Conservation (phyloP, 164 flowering plant species). For the Vitis amurensis region DNA sequence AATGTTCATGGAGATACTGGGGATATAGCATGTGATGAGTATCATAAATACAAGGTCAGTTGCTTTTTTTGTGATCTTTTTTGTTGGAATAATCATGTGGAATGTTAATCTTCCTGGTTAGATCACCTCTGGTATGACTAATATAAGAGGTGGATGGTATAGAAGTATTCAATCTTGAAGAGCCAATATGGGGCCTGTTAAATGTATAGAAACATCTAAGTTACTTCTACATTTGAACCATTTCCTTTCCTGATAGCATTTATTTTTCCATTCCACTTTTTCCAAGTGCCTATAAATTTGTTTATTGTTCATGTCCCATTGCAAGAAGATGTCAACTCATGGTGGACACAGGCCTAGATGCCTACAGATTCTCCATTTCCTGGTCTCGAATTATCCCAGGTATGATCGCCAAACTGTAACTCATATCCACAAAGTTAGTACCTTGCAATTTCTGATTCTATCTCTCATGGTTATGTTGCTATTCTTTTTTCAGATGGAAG, state of each 20-base stretch:
- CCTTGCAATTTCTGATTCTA: not conserved
- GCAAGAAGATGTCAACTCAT: constrained; percentile 64
- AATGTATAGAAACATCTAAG: too few relatives aligned
- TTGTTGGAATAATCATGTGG: too few relatives aligned
- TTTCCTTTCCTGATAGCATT: too few relatives aligned
- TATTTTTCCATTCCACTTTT: too few relatives aligned
- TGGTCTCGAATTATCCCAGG: constrained; percentile 68
- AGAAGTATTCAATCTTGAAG: too few relatives aligned
- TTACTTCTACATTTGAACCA: too few relatives aligned
- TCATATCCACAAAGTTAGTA: not conserved
- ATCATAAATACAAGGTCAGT: constrained; percentile 68
- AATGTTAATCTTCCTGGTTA: too few relatives aligned
- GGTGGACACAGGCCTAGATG: constrained; percentile 55
- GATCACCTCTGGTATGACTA: too few relatives aligned
- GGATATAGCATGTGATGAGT: constrained; percentile 50
- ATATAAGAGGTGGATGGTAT: too few relatives aligned
- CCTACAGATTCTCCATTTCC: constrained; percentile 60
- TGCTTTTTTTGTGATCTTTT: too few relatives aligned
- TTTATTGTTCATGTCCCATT: not conserved
- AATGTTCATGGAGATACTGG: constrained; percentile 27
- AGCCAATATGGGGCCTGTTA: too few relatives aligned
- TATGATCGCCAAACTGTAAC: constrained; percentile 13
- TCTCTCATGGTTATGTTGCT: not conserved
- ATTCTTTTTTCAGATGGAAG: constrained; percentile 52
- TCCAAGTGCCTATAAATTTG: too few relatives aligned